Conservation (phyloP, 352 stramenopile species). For the Globisporangium canariense region DNA sequence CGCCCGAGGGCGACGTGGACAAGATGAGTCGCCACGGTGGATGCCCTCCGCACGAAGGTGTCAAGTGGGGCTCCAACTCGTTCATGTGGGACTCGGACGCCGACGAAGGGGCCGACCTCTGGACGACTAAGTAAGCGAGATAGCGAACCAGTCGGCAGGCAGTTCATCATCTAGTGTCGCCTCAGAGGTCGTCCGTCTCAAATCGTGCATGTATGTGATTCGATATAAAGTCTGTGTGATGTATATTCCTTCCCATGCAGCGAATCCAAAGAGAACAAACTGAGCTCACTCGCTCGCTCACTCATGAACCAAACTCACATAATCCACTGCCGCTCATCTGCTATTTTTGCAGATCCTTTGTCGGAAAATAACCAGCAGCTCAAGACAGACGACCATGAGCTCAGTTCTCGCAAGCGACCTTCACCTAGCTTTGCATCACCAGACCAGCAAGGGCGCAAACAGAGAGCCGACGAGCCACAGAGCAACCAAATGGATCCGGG, state of each 20-base stretch:
- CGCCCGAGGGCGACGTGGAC: slow-evolving; percentile 68
- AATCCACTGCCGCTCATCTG: not conserved
- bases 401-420: not conserved
- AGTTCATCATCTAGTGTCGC: not conserved
- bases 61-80: slow-evolving; percentile 85
- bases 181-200: not conserved
- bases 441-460: not conserved
- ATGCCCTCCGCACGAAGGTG: slow-evolving; percentile 78
- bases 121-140: slow-evolving; percentile 63
- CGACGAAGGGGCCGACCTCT: slow-evolving; percentile 75
- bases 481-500: slow-evolving; percentile 10
- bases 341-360: not conserved
- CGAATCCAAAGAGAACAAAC: slow-evolving; percentile 4
- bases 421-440: not conserved
- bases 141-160: not conserved
- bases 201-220: slow-evolving; percentile 5
- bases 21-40: slow-evolving; percentile 78
- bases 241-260: not conserved
- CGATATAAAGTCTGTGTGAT: slow-evolving; percentile 6
- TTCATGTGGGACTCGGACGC: slow-evolving; percentile 88
- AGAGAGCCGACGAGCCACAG: not conserved
- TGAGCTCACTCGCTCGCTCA: not conserved
- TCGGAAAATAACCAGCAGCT: not conserved
- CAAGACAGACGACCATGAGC: not conserved
- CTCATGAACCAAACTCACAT: not conserved